Conservation (phyloP, 2,329 filamentous ascomycete species). For the Neoscytalidium dimidiatum region DNA sequence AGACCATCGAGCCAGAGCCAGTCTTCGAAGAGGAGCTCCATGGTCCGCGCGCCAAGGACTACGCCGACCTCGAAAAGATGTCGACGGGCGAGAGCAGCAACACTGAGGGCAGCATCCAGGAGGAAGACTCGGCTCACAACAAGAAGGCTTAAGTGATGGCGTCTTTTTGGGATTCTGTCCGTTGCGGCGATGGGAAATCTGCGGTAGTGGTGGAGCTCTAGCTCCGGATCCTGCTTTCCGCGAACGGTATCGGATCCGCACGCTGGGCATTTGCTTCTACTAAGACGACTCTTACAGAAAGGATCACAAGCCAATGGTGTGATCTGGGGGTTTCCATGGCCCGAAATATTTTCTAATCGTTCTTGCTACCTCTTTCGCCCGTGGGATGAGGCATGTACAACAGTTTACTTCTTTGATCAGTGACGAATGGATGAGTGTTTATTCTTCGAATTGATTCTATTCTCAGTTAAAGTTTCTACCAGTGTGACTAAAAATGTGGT, state of each 20-base stretch:
- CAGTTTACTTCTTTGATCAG: slow-evolving; percentile 2
- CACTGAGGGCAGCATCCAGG: slow-evolving; percentile 63
- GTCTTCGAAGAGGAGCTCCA: slow-evolving; percentile 88
- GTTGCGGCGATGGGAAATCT: slow-evolving; percentile 9
- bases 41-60: slow-evolving; percentile 62
- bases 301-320: slow-evolving; percentile 7
- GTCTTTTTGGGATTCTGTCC: not conserved
- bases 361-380: not conserved
- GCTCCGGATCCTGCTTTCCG: not conserved
- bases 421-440: slow-evolving; percentile 15
- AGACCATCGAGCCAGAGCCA: slow-evolving; percentile 83
- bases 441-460: not conserved
- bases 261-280: not conserved
- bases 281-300: slow-evolving; percentile 19
- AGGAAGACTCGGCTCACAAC: slow-evolving; percentile 44
- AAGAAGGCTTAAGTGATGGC: slow-evolving; percentile 9
- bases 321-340: slow-evolving; percentile 17
- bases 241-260: not conserved
- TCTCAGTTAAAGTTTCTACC: not conserved
- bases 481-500: too few relatives aligned
- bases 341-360: not conserved
- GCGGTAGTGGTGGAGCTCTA: not conserved
- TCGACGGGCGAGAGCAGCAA: slow-evolving; percentile 47
- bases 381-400: slow-evolving; percentile 8
- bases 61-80: slow-evolving; percentile 52